Evolutionary conservation across 179 eudicot species (phyloP).

Genomic region (Carnegiea gigantea): DNA sequence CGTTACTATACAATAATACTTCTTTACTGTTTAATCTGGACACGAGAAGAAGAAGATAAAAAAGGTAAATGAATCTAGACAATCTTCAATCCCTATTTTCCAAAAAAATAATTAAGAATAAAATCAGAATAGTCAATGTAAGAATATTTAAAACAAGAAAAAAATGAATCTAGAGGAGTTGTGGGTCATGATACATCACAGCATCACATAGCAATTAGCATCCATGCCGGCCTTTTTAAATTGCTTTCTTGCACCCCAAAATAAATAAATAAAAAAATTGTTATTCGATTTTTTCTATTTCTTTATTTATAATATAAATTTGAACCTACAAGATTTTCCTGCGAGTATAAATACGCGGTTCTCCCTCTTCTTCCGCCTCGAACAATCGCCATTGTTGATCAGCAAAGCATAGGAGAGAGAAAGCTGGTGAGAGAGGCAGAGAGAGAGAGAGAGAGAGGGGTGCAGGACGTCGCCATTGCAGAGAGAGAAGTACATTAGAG

Average conservation of each 20-base stretch:
- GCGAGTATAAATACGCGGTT: constrained; percentile 20
- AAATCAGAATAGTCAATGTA: background rate
- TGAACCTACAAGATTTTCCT: background rate
- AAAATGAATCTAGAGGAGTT: constrained; percentile 1
- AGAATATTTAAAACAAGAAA: background rate
- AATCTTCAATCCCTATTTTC: too few relatives aligned
- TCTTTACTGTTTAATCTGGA: too few relatives aligned
- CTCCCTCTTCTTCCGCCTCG: background rate
- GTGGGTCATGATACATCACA: background rate
- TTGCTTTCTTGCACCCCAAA: too few relatives aligned
- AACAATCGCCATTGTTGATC: constrained; percentile 21
- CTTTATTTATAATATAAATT: background rate
- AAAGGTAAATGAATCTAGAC: too few relatives aligned
- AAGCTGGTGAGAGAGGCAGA: constrained; percentile 15
- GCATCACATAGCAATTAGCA: background rate
- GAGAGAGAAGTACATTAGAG: constrained; percentile 14
- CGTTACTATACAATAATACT: background rate
- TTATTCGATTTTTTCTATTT: background rate
- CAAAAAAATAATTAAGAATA: too few relatives aligned
- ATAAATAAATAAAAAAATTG: too few relatives aligned
- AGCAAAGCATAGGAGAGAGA: constrained; percentile 1
- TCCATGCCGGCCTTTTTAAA: background rate
- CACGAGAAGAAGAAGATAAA: too few relatives aligned
- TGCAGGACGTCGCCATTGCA: too few relatives aligned
- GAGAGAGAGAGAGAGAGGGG: constrained; percentile 22